Conservation (phyloP, 2,329 filamentous ascomycete genomes). For the Didymella glomerata region DNA sequence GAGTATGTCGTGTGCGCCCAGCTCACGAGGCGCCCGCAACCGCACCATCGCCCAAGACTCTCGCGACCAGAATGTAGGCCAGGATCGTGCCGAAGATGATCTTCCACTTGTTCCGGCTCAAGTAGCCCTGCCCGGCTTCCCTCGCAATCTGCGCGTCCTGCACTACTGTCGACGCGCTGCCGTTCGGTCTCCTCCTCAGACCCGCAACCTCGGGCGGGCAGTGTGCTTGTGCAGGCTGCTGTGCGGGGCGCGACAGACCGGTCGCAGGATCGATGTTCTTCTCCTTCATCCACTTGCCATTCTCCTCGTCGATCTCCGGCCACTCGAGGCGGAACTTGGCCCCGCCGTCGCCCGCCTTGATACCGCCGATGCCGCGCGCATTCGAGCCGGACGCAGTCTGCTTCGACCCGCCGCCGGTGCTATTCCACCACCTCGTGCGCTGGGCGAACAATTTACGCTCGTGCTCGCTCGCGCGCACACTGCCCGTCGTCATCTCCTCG, state of each 20-base stretch:
- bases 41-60: conserved; percentile 69
- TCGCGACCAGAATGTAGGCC: conserved; percentile 81
- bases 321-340: conserved; percentile 89
- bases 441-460: conserved; percentile 82
- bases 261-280: conserved; percentile 80
- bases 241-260: conserved; percentile 69
- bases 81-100: conserved; percentile 76
- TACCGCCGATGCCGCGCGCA: conserved; percentile 70
- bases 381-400: conserved; percentile 51
- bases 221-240: conserved; percentile 54
- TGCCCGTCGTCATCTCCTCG: conserved; percentile 98
- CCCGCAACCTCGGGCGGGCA: conserved; percentile 71
- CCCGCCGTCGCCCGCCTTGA: conserved; percentile 91
- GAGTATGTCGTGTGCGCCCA: no score
- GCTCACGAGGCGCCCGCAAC: conserved; percentile 11
- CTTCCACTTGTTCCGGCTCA: conserved; percentile 79
- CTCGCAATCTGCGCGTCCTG: conserved; percentile 77
- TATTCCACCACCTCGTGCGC: conserved; percentile 94
- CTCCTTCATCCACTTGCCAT: conserved; percentile 90
- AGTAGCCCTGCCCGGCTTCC: conserved; percentile 83
- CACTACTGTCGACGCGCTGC: conserved; percentile 69
- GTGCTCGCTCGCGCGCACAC: conserved; percentile 75
- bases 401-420: conserved; percentile 83
- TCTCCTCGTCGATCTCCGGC: conserved; percentile 87
- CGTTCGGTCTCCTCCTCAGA: conserved; percentile 69